Conservation (phyloP, 1,284 basidiomycete genomes). For the Fomitopsis pinicola region DNA sequence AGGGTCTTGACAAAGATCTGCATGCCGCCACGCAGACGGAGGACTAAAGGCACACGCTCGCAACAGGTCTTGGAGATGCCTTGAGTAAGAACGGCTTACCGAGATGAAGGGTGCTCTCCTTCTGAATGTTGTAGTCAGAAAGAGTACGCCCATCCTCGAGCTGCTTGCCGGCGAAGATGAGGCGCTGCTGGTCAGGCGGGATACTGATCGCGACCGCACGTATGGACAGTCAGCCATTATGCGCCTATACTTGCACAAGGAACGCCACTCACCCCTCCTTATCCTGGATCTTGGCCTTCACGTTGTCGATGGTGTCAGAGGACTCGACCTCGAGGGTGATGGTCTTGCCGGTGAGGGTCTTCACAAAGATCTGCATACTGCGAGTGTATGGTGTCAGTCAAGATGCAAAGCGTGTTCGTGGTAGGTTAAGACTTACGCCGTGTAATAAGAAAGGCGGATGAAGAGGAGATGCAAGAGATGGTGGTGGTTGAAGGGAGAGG, state of each 20-base stretch:
- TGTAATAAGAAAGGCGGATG: slow-evolving; percentile 5
- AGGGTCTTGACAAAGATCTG: slow-evolving; percentile 30
- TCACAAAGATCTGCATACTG: slow-evolving; percentile 30
- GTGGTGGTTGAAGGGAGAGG: slow-evolving; percentile 23
- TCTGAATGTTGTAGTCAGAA: slow-evolving; percentile 28
- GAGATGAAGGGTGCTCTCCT: slow-evolving; percentile 26
- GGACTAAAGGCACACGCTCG: not conserved
- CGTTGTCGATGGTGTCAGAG: slow-evolving; percentile 25
- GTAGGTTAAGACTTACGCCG: not conserved
- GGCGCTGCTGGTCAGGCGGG: slow-evolving; percentile 25
- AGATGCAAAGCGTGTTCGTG: too few relatives aligned
- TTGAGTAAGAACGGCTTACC: slow-evolving; percentile 6
- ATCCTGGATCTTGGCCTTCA: slow-evolving; percentile 27
- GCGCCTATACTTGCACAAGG: not conserved
- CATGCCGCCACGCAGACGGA: slow-evolving; percentile 16
- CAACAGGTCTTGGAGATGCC: not conserved
- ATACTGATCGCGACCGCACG: slow-evolving; percentile 7
- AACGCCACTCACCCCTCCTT: slow-evolving; percentile 21
- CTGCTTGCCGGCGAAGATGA: slow-evolving; percentile 27
- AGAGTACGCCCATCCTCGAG: slow-evolving; percentile 25
- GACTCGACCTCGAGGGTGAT: slow-evolving; percentile 27
- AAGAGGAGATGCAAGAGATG: slow-evolving; percentile 10
- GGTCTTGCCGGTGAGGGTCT: slow-evolving; percentile 28
- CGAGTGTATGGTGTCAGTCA: not conserved
- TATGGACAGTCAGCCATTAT: not conserved